Evolutionary conservation across 345 rosid species (phyloP).

Genomic region (Trapa incisa): DNA sequence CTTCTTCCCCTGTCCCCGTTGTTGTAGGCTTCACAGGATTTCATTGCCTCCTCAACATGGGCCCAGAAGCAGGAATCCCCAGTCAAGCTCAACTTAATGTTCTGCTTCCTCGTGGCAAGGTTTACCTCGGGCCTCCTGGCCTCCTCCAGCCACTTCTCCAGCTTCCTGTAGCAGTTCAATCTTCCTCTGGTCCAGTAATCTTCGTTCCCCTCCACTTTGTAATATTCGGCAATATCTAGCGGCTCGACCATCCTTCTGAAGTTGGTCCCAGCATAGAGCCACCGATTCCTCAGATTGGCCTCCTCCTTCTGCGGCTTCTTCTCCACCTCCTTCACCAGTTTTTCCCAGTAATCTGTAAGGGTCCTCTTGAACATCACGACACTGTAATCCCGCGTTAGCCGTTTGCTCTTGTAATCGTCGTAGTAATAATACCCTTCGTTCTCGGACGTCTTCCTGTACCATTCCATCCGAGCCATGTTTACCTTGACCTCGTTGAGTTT

Average conservation of each 20-base stretch:
- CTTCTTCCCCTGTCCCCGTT: constrained; percentile 9
- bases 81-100: constrained; percentile 19
- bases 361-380: constrained; percentile 12
- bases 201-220: constrained; percentile 12
- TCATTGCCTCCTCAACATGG: constrained; percentile 54
- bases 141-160: constrained; percentile 38
- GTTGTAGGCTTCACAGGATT: constrained; percentile 11
- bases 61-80: constrained; percentile 84
- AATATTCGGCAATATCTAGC: constrained; percentile 58
- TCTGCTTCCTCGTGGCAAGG: constrained; percentile 5
- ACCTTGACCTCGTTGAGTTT: constrained; percentile 31
- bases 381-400: background rate
- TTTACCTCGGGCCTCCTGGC: background rate
- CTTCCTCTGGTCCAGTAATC: constrained; percentile 32
- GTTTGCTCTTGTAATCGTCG: constrained; percentile 31
- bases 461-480: constrained; percentile 36
- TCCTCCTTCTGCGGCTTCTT: constrained; percentile 38
- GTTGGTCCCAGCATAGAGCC: constrained; percentile 36
- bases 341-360: constrained; percentile 36
- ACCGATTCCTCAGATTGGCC: constrained; percentile 13
- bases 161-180: constrained; percentile 27
- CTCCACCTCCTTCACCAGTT: constrained; percentile 33
- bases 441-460: constrained; percentile 45
- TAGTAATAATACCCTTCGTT: constrained; percentile 32
- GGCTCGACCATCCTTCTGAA: constrained; percentile 72